A percentile compares a stretch with the other conserved stretches of the same genome.
phyloP scores from a whole-genome alignment of 2,329 filamentous ascomycete species.

The Neurospora sp. region DNA sequence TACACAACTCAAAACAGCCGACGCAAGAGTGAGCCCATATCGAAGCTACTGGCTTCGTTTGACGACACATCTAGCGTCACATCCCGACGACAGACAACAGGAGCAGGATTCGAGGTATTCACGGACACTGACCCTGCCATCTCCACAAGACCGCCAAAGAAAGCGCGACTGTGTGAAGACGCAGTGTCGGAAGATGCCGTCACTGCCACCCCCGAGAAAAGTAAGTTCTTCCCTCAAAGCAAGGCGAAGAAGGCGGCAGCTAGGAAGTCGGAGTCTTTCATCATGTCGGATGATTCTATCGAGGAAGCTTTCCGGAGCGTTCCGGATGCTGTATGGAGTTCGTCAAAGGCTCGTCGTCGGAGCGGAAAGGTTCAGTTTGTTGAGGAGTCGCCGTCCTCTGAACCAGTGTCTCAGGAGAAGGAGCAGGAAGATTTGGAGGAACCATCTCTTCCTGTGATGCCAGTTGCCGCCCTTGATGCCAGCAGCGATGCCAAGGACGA shows the following conservation, averaged over 20 bases:
- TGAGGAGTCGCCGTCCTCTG: slow-evolving; percentile 24
- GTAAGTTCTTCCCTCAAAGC: slow-evolving; percentile 42
- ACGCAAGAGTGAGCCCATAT: slow-evolving; percentile 43
- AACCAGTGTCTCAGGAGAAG: neutral
- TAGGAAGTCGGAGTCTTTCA: slow-evolving; percentile 30
- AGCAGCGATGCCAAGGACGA: slow-evolving; percentile 4
- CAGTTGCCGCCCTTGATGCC: slow-evolving; percentile 1
- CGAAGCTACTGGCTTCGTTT: slow-evolving; percentile 28
- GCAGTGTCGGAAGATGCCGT: slow-evolving; percentile 18
- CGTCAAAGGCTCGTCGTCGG: slow-evolving; percentile 26
- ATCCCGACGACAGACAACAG: slow-evolving; percentile 18
- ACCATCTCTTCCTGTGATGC: slow-evolving; percentile 7
- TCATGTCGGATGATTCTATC: slow-evolving; percentile 48
- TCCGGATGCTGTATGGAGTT: slow-evolving; percentile 41
- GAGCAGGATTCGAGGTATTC: slow-evolving; percentile 18
- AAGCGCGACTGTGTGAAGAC: slow-evolving; percentile 44
- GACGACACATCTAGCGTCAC: slow-evolving; percentile 1
- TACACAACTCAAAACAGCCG: slow-evolving; percentile 32
- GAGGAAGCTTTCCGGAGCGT: slow-evolving; percentile 43
- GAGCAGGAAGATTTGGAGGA: slow-evolving; percentile 3
- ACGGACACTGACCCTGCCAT: slow-evolving; percentile 10
- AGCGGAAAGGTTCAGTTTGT: slow-evolving; percentile 37
- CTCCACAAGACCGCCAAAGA: slow-evolving; percentile 41
- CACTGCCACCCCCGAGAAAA: slow-evolving; percentile 32
- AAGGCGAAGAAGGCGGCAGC: slow-evolving; percentile 18